Percentiles rank a stretch among this genome's conserved stretches.
These are phyloP conservation scores for Claviceps maximensis DNA, from an alignment of 2,329 filamentous ascomycete species.

Conservation along the genomic window DNA sequence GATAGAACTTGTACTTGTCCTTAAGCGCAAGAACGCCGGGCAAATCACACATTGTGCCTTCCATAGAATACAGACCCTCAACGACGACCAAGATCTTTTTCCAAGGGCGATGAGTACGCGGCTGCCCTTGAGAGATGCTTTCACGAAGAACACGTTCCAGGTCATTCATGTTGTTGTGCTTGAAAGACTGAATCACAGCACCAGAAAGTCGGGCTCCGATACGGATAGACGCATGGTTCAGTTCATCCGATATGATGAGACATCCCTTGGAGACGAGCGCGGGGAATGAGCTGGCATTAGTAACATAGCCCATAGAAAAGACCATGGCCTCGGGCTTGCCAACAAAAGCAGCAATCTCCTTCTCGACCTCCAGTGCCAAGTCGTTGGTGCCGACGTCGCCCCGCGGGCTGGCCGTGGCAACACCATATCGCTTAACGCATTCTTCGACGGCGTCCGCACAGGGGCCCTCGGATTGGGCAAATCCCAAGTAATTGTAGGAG, in stretches of 20 bases:
- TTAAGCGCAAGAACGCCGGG: slow-evolving; percentile 78
- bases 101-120: slow-evolving; percentile 96
- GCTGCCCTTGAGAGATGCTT: slow-evolving; percentile 90
- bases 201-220: slow-evolving; percentile 88
- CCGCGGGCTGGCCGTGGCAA: slow-evolving; percentile 69
- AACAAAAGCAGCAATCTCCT: slow-evolving; percentile 77
- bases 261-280: slow-evolving; percentile 86
- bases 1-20: slow-evolving; percentile 90
- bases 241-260: slow-evolving; percentile 88
- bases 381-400: slow-evolving; percentile 79
- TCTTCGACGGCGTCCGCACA: slow-evolving; percentile 91
- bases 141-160: slow-evolving; percentile 80
- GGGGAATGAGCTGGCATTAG: slow-evolving; percentile 86
- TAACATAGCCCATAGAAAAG: slow-evolving; percentile 98
- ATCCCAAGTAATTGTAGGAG: slow-evolving; percentile 98
- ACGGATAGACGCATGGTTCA: slow-evolving; percentile 96
- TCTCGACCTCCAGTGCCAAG: slow-evolving; percentile 78
- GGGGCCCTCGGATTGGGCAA: slow-evolving; percentile 92
- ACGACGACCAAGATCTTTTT: slow-evolving; percentile 97
- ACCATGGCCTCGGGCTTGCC: slow-evolving; percentile 92
- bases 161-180: slow-evolving; percentile 89
- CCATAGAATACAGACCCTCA: slow-evolving; percentile 97
- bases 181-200: slow-evolving; percentile 91
- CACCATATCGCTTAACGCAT: slow-evolving; percentile 69
- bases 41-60: slow-evolving; percentile 97